A percentile compares a stretch with the other conserved stretches of the same genome.
These are phyloP conservation scores for Pythium grandisporangium DNA, from an alignment of 352 stramenopile species.

Conservation along the genomic window DNA sequence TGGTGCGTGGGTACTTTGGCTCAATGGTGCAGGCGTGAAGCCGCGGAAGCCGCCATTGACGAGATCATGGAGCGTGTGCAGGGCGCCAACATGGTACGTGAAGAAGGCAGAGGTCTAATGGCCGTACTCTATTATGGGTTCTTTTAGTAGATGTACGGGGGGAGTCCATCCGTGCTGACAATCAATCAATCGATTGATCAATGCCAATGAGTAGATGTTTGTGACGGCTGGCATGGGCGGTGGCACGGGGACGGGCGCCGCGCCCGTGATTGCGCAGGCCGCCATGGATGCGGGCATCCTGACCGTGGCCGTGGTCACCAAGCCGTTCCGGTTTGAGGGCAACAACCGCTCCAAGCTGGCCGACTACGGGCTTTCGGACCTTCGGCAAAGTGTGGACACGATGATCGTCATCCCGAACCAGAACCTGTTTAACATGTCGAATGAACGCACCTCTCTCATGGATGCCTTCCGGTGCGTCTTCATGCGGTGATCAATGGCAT, in stretches of 20 bases:
- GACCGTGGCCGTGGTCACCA: constrained; percentile 82
- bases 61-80: constrained; percentile 83
- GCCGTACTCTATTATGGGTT: too few species aligned
- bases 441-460: constrained; percentile 80
- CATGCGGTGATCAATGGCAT: not conserved
- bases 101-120: too few species aligned
- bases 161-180: too few species aligned
- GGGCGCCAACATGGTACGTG: constrained; percentile 77
- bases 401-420: constrained; percentile 88
- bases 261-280: constrained; percentile 77
- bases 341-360: constrained; percentile 76
- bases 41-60: constrained; percentile 65
- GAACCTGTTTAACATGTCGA: constrained; percentile 87
- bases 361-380: constrained; percentile 57
- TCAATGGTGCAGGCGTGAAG: constrained; percentile 33
- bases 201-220: constrained; percentile 54
- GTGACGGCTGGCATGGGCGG: constrained; percentile 82
- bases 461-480: constrained; percentile 66
- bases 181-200: too few species aligned
- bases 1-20: constrained; percentile 1
- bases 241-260: constrained; percentile 74
- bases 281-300: constrained; percentile 76
- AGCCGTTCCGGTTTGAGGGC: constrained; percentile 83
- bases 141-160: too few species aligned
- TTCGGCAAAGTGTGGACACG: constrained; percentile 81